Evolutionary conservation across 164 flowering plant species (phyloP).

Genomic region (Stephania japonica): DNA sequence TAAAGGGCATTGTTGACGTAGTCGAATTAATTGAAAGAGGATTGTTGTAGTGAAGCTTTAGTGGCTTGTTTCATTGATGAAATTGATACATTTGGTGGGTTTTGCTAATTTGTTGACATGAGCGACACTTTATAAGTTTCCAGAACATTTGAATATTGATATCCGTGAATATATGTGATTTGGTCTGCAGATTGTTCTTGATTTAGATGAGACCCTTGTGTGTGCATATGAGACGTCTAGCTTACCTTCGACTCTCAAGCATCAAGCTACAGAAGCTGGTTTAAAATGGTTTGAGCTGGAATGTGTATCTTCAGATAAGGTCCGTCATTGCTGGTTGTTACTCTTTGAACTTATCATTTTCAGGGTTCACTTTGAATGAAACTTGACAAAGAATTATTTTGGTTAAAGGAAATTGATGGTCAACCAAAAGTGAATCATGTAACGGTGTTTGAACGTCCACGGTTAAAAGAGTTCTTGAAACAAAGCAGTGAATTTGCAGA

Average conservation of each 20-base stretch:
- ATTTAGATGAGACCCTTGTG: constrained; percentile 89
- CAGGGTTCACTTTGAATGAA: background rate
- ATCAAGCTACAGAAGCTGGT: constrained; percentile 85
- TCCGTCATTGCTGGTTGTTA: constrained; percentile 15
- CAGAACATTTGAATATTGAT: background rate
- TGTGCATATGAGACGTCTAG: constrained; percentile 92
- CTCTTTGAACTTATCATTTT: background rate
- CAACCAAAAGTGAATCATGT: constrained; percentile 82
- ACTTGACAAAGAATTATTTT: background rate
- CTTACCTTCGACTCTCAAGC: constrained; percentile 53
- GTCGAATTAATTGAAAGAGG: no score
- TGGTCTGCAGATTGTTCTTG: constrained; percentile 76
- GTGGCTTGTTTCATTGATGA: background rate
- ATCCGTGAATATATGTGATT: constrained; percentile 4
- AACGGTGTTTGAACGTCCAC: constrained; percentile 98
- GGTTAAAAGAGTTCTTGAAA: constrained; percentile 69
- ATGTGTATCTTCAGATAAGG: constrained; percentile 84
- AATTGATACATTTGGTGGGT: background rate
- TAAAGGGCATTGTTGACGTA: no score
- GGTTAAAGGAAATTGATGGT: constrained; percentile 75
- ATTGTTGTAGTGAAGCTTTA: no score
- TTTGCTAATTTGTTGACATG: background rate
- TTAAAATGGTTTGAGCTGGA: constrained; percentile 91
- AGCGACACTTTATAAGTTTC: background rate
- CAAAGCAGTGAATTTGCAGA: constrained; percentile 76